Evolutionary conservation across 495 filamentous ascomycete species (phyloP).

Genomic region (Daldinia bambusicola): DNA sequence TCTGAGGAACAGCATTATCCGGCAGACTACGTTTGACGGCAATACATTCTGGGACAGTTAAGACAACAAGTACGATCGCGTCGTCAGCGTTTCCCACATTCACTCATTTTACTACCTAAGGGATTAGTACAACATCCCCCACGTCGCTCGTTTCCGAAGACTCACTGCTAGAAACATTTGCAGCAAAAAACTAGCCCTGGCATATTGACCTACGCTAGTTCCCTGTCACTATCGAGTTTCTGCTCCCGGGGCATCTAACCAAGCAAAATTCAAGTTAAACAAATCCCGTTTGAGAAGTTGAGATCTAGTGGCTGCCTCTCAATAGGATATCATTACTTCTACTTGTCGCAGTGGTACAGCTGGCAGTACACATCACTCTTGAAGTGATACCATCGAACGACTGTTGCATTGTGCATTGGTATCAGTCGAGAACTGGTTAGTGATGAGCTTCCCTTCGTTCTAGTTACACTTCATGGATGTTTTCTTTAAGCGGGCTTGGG

Average conservation of each 20-base stretch:
- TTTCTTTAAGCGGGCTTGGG: conserved; percentile 10
- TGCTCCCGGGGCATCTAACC: conserved; percentile 22
- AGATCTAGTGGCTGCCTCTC: conserved; percentile 16
- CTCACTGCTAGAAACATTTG: conserved; percentile 15
- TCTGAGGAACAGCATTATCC: conserved; percentile 48
- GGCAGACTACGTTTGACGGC: conserved; percentile 46
- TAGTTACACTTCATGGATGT: conserved; percentile 6
- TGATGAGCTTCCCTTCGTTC: conserved; percentile 12
- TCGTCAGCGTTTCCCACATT: conserved; percentile 36
- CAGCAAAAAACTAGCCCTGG: conserved; percentile 12
- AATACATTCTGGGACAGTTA: conserved; percentile 35
- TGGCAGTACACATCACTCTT: conserved; percentile 23
- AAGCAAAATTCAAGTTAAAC: conserved; percentile 26
- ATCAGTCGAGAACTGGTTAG: conserved; percentile 28
- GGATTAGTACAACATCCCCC: conserved; percentile 30
- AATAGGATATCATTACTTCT: conserved; percentile 18
- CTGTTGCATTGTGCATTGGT: conserved; percentile 28
- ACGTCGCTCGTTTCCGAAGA: conserved; percentile 40
- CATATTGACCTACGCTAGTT: conserved; percentile 28
- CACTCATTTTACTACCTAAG: conserved; percentile 36
- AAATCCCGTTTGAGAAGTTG: conserved; percentile 10
- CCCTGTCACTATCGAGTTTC: conserved; percentile 16
- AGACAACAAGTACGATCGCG: conserved; percentile 38
- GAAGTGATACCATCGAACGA: conserved; percentile 27
- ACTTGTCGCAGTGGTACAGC: conserved; percentile 20